Evolutionary conservation across 1,284 basidiomycete species (phyloP), one percentile per base, ranked within the genome.

Genomic region (Ustilago curta): DNA sequence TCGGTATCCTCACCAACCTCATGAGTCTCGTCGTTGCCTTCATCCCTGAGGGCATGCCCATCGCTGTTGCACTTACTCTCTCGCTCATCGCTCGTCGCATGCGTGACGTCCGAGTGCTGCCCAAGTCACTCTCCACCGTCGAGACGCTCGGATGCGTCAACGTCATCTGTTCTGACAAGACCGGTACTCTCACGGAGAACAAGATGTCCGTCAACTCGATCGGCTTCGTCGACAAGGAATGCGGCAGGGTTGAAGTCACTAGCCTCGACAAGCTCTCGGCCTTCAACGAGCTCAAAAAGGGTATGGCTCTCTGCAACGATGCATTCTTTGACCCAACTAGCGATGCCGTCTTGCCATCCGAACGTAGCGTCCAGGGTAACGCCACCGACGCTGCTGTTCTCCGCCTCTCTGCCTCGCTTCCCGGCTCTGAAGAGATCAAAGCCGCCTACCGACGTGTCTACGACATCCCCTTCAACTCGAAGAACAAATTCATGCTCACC

Each of bases 71-170:
- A 1, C 87, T 91, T 9, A 85, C 91, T 61, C 83, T 92, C 5
- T 91, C 91, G 3, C 90, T 91, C 52, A 90, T 90, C 1, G 91
- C 91, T 3, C 90, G 90, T 83, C 87, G 90, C 47, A 91, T 91
- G 91, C 90, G 90, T 1, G 88, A 88, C 23, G 89, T 90, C 80
- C 91, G 91, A 69, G 90, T 92, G 1, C 86, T 84, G 88, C 90
- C 61, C 90, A 91, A 12, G 77, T 88, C 88, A 64, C 86, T 91
- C 57, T 87, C 89, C 50, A 90, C 89, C 0, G 89, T 90, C 70
- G 91, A 92, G 83, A 92, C 91, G 2, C 87, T 92, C 27, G 90
- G 90, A 0, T 85, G 87, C 1, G 87, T 91, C 52, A 91, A 90
- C 0, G 87, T 91, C 23, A 85, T 91, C 21, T 90, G 90, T 19